Evolutionary conservation across 495 filamentous ascomycete genomes (phyloP).

Genomic region (Chlorociboria aeruginascens): DNA sequence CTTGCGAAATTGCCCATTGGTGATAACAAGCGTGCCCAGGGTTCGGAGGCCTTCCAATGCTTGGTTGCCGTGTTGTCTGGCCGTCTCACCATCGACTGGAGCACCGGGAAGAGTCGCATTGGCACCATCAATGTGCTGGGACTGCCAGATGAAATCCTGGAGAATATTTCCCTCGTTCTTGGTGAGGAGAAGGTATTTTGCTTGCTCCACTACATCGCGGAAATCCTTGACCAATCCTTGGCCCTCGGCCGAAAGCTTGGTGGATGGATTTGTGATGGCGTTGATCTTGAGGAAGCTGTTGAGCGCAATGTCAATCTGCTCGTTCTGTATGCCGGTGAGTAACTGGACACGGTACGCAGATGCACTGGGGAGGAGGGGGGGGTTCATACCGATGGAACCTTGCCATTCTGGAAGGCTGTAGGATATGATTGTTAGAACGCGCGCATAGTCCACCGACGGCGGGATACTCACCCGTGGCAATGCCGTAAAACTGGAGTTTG

Average conservation of each 20-base stretch:
- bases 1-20: conserved; percentile 95
- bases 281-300: conserved; percentile 67
- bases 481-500: conserved; percentile 93
- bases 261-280: conserved; percentile 56
- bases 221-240: conserved; percentile 64
- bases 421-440: background rate
- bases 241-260: conserved; percentile 74
- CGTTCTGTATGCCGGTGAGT: conserved; percentile 38
- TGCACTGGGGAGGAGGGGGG: no score
- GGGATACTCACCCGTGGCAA: conserved; percentile 51
- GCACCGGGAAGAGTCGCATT: conserved; percentile 45
- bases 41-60: conserved; percentile 79
- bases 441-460: background rate
- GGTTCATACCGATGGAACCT: conserved; percentile 72
- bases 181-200: conserved; percentile 76
- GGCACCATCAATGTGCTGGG: conserved; percentile 57
- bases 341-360: background rate
- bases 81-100: conserved; percentile 61
- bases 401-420: conserved; percentile 75
- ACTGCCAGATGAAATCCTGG: conserved; percentile 95
- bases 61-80: conserved; percentile 68
- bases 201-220: conserved; percentile 71
- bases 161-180: conserved; percentile 94
- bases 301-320: conserved; percentile 89
- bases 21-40: conserved; percentile 78